Percentiles rank a stretch among this genome's conserved stretches.
Conservation (phyloP, 2,329 filamentous ascomycete species). For the Grosmannia serpens region DNA sequence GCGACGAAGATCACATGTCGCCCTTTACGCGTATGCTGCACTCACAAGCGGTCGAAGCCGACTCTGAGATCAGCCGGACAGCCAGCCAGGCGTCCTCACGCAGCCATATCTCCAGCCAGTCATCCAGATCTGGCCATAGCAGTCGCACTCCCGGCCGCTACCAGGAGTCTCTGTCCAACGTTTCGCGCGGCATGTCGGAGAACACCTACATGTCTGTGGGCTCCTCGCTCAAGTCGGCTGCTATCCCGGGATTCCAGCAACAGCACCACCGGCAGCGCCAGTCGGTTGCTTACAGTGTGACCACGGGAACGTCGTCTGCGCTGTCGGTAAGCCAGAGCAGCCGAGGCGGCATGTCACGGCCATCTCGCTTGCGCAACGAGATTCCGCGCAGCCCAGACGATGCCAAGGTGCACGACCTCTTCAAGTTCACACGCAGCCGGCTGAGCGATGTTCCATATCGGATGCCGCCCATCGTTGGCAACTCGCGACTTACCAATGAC, state of each 20-base stretch:
- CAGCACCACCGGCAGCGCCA: conserved; percentile 20
- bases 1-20: conserved; percentile 67
- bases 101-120: conserved; percentile 49
- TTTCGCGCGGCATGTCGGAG: conserved; percentile 45
- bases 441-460: conserved; percentile 76
- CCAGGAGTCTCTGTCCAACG: conserved; percentile 15
- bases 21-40: conserved; percentile 65
- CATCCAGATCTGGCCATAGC: conserved; percentile 29
- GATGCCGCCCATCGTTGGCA: conserved; percentile 44
- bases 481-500: conserved; percentile 57
- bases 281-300: conserved; percentile 32
- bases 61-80: conserved; percentile 51
- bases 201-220: conserved; percentile 59
- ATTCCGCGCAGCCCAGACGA: conserved; percentile 69
- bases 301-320: conserved; percentile 31
- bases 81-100: conserved; percentile 55
- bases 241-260: conserved; percentile 1
- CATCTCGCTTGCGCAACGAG: conserved; percentile 70
- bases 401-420: conserved; percentile 62
- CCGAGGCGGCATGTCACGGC: conserved; percentile 16
- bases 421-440: conserved; percentile 72
- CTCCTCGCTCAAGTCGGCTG: conserved; percentile 38
- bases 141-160: conserved; percentile 40
- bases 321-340: conserved; percentile 31
- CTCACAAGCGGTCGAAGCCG: conserved; percentile 45